phyloP scores from a whole-genome alignment of 1,139 yeast genomes.

The Candida neerlandica region DNA sequence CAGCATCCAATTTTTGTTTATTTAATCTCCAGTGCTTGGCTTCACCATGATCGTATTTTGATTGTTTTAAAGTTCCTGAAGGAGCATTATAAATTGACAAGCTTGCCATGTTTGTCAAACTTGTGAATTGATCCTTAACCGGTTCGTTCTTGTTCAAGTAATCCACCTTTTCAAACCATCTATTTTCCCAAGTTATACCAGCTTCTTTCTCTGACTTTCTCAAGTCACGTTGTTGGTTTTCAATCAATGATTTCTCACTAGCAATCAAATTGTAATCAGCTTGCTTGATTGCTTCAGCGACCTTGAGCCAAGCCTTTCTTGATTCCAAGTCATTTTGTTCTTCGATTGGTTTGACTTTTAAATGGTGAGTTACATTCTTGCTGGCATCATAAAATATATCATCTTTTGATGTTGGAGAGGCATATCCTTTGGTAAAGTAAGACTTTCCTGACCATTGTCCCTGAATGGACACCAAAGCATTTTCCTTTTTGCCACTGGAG shows the following conservation, averaged over 20 bases:
- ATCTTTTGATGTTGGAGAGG: conserved; percentile 42
- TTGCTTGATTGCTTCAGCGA: conserved; percentile 79
- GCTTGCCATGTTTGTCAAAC: conserved; percentile 54
- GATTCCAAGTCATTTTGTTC: conserved; percentile 77
- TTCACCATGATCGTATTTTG: conserved; percentile 52
- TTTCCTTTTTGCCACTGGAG: conserved; percentile 53
- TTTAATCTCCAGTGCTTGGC: conserved; percentile 72
- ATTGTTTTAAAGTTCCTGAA: conserved; percentile 60
- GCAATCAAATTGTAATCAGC: conserved; percentile 77
- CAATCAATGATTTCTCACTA: conserved; percentile 73
- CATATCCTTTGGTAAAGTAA: conserved; percentile 45
- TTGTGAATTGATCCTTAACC: conserved; percentile 45
- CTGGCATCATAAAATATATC: conserved; percentile 73
- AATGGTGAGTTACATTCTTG: conserved; percentile 49
- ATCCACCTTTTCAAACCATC: conserved; percentile 74
- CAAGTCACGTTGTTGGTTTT: conserved; percentile 78
- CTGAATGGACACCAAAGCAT: conserved; percentile 71
- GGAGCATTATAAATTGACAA: conserved; percentile 67
- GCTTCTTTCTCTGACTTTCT: conserved; percentile 69
- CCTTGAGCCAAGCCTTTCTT: conserved; percentile 83
- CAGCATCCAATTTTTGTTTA: conserved; percentile 57
- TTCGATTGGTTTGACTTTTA: conserved; percentile 76
- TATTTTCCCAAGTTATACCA: conserved; percentile 67
- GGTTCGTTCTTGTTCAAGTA: conserved; percentile 28
- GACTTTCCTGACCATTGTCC: conserved; percentile 95